Evolutionary conservation across 495 filamentous ascomycete genomes (phyloP), one percentile per base, ranked within the genome.

Genomic region (Talaromyces wortmannii): DNA sequence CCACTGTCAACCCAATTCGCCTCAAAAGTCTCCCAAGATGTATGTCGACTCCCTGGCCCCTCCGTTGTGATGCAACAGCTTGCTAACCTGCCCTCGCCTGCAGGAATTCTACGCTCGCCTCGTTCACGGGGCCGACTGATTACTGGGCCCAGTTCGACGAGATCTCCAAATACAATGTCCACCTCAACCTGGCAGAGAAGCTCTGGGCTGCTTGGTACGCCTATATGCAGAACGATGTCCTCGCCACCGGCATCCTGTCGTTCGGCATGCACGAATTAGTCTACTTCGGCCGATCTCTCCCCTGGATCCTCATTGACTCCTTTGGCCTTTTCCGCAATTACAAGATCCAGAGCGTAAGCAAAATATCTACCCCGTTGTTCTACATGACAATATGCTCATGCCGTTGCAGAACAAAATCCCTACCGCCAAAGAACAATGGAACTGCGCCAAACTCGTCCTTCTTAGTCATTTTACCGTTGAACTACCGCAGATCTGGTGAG

Each of bases 391-490:
- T n/a, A 40, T 36, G 40, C 43, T 53, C 4, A 53, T 46, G 45
- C 29, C 2, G 23, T 12, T 31, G 31, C 62, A 95, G 88, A 81
- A 85, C 70, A 98, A 97, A 78, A 82, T 95, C 29, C 94, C 94
- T 2, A 95, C 91, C 1, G 76, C 84, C 54, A 84, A 80, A 56
- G 94, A 98, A 63, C 94, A 98, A 73, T 96, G 89, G 88, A 82
- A 90, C 59, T 98, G 94, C 71, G 91, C 94, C 13, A 86, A 81
- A 58, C 82, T 97, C 57, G 94, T 98, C 42, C 84, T 98, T 48
- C 76, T 98, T 53, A 86, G 82, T 63, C 94, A 98, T 70, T 94
- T 96, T 73, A 97, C 94, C 45, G 94, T 97, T 60, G 94, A 98
- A 68, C 78, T 98, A 4, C 92, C 94, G 44, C 95, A 97, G 70